Evolutionary conservation across 1,284 basidiomycete species (phyloP).

Genomic region (Apiotrichum montevideense): DNA sequence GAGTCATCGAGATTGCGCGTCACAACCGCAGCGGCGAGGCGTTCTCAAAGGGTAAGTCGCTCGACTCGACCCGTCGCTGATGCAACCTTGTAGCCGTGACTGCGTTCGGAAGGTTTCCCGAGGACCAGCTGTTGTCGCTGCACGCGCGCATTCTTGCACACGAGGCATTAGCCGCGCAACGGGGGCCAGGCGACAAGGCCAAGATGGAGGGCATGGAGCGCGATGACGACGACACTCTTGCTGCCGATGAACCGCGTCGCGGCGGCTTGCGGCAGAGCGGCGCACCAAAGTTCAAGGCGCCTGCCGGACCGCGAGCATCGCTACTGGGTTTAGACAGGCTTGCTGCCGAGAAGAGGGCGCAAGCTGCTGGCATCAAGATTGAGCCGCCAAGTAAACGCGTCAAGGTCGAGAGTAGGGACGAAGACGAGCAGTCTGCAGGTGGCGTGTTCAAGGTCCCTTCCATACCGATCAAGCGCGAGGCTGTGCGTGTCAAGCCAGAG

Average conservation of each 20-base stretch:
- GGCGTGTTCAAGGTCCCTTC: constrained; percentile 81
- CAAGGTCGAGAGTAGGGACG: constrained; percentile 54
- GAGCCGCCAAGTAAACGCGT: constrained; percentile 57
- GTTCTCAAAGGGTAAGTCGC: constrained; percentile 56
- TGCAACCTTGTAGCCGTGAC: constrained; percentile 56
- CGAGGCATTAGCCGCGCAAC: constrained; percentile 45
- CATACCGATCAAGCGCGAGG: constrained; percentile 54
- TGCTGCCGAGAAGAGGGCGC: constrained; percentile 74
- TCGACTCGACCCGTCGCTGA: neutral
- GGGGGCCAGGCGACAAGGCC: neutral
- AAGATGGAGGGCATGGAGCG: constrained; percentile 61
- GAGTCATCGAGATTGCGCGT: constrained; percentile 73
- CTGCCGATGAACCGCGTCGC: constrained; percentile 65
- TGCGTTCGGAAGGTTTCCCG: constrained; percentile 79
- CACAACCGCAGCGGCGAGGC: constrained; percentile 57
- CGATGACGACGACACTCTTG: constrained; percentile 71
- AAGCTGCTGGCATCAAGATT: constrained; percentile 51
- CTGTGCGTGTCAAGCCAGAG: constrained; percentile 66
- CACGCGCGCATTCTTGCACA: constrained; percentile 59
- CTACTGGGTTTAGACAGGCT: constrained; percentile 78
- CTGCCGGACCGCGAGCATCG: constrained; percentile 64
- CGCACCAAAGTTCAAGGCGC: constrained; percentile 68
- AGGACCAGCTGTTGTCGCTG: constrained; percentile 56
- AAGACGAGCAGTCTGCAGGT: constrained; percentile 36
- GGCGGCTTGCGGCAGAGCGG: constrained; percentile 69